These are phyloP conservation scores for Blastobotrys raffinosifermentans DNA, from an alignment of 1,139 yeast genomes.

Conservation along the genomic window DNA sequence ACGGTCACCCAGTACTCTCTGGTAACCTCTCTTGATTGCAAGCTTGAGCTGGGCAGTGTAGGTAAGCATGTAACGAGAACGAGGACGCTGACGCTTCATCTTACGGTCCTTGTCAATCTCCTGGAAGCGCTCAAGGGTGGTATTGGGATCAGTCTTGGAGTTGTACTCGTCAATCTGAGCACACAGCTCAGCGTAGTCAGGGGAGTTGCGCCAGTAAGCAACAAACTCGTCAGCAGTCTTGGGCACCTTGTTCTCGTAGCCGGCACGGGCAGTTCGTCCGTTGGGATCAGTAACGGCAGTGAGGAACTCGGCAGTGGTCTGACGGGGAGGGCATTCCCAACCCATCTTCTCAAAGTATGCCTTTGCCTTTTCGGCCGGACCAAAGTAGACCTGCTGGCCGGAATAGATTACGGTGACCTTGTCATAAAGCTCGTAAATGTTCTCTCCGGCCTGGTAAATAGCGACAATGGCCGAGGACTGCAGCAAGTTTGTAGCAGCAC, in stretches of 20 bases:
- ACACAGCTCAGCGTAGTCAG: slow-evolving; percentile 40
- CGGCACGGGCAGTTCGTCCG: slow-evolving; percentile 41
- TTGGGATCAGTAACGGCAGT: slow-evolving; percentile 62
- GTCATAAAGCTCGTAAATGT: slow-evolving; percentile 56
- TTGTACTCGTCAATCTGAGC: slow-evolving; percentile 42
- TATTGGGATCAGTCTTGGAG: slow-evolving; percentile 33
- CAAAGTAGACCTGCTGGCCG: slow-evolving; percentile 57
- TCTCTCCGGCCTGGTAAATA: slow-evolving; percentile 64
- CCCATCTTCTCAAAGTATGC: slow-evolving; percentile 57
- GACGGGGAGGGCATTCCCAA: slow-evolving; percentile 53
- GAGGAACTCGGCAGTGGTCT: slow-evolving; percentile 60
- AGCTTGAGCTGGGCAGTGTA: slow-evolving; percentile 42
- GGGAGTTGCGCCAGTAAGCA: slow-evolving; percentile 48
- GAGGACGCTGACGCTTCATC: slow-evolving; percentile 25
- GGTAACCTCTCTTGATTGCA: slow-evolving; percentile 46
- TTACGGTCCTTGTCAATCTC: slow-evolving; percentile 40
- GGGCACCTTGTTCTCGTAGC: slow-evolving; percentile 51
- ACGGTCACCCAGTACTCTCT: slow-evolving; percentile 50
- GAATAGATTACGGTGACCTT: slow-evolving; percentile 56
- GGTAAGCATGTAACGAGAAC: slow-evolving; percentile 43
- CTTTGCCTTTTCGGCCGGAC: slow-evolving; percentile 48
- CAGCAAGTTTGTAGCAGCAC: slow-evolving; percentile 53
- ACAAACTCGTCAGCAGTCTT: slow-evolving; percentile 53
- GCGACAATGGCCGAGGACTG: slow-evolving; percentile 52
- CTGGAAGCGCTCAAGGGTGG: slow-evolving; percentile 39